These are phyloP conservation scores for Scedosporium dehoogii DNA, from an alignment of 2,329 filamentous ascomycete genomes.

Conservation along the genomic window DNA sequence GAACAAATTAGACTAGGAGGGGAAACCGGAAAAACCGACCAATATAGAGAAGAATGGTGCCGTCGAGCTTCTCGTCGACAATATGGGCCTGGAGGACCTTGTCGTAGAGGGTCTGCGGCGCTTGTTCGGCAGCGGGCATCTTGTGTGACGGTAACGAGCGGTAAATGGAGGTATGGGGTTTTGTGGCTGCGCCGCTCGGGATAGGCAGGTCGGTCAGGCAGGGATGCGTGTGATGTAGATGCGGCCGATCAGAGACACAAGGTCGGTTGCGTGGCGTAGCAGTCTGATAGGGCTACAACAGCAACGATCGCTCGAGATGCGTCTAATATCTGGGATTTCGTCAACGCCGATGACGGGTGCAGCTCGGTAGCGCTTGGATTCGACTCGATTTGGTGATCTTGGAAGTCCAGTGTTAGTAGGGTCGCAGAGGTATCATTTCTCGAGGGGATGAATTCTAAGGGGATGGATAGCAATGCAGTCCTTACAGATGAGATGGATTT, in stretches of 20 bases:
- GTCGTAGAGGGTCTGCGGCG: conserved; percentile 85
- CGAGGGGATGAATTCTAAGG: neutral
- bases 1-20: neutral
- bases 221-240: neutral
- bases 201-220: neutral
- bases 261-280: too few relatives aligned
- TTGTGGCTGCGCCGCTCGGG: neutral
- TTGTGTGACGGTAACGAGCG: conserved; percentile 20
- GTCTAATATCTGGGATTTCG: neutral
- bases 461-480: neutral
- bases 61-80: conserved; percentile 90
- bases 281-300: too few relatives aligned
- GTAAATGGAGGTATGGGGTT: neutral
- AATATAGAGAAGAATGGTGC: conserved; percentile 87
- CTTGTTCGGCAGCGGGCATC: conserved; percentile 67
- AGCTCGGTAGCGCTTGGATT: neutral
- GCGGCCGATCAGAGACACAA: too few relatives aligned
- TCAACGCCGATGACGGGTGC: neutral
- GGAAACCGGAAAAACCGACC: conserved; percentile 43
- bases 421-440: neutral
- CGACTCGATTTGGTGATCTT: neutral
- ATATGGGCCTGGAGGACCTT: conserved; percentile 94
- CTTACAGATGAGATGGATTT: neutral
- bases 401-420: neutral
- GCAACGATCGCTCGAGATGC: too few relatives aligned